Percentiles rank a stretch among this genome's conserved stretches.
phyloP scores from a whole-genome alignment of 176 grass and related monocot species.

The Areca catechu region DNA sequence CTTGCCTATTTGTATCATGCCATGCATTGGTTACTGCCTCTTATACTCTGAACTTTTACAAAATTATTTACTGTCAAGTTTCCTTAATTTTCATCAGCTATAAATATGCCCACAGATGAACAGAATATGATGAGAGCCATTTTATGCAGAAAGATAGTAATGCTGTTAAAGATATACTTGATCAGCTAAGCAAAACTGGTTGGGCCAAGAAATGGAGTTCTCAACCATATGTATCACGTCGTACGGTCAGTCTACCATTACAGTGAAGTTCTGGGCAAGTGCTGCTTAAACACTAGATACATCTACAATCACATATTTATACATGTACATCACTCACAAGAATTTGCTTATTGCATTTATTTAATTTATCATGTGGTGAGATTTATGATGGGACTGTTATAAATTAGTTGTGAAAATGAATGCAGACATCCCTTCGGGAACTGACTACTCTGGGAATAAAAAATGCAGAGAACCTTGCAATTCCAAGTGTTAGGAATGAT shows the following conservation, averaged over 20 bases:
- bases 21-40: no score
- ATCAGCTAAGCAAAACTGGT: constrained; percentile 55
- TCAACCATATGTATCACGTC: constrained; percentile 86
- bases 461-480: constrained; percentile 91
- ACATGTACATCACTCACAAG: constrained; percentile 7
- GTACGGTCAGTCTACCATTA: constrained; percentile 63
- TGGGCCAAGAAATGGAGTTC: constrained; percentile 94
- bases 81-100: neutral
- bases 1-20: no score
- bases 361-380: neutral
- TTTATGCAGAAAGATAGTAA: constrained; percentile 56
- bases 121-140: constrained; percentile 1
- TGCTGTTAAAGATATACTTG: constrained; percentile 53
- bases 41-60: no score
- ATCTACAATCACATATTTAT: neutral
- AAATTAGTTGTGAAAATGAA: constrained; percentile 4
- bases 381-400: constrained; percentile 4
- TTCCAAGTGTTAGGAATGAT: constrained; percentile 90
- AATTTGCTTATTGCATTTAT: neutral
- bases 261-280: constrained; percentile 28
- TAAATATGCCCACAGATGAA: neutral
- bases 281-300: constrained; percentile 10
- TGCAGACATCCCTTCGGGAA: constrained; percentile 83
- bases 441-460: constrained; percentile 77
- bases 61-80: neutral